Evolutionary conservation across 345 rosid species (phyloP).

Genomic region (Gynandropsis gynandra): DNA sequence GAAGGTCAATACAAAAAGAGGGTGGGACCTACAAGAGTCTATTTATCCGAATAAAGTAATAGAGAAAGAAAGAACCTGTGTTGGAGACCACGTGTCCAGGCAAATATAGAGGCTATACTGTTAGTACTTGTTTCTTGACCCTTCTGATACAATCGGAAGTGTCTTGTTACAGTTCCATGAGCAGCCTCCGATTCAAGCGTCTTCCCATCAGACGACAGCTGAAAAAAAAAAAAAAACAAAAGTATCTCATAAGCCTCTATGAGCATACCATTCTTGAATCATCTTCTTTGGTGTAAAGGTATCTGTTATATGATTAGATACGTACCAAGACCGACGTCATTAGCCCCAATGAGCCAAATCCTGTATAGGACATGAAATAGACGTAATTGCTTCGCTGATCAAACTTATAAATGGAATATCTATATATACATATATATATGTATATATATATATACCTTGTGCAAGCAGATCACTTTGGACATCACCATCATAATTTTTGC

Average conservation of each 20-base stretch:
- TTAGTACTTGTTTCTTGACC: conserved; percentile 98
- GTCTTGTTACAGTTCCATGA: conserved; percentile 97
- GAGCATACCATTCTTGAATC: too few species aligned
- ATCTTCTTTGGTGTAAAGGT: conserved; percentile 3
- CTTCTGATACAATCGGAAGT: conserved; percentile 79
- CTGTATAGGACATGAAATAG: conserved; percentile 26
- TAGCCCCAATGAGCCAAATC: conserved; percentile 96
- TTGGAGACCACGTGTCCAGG: conserved; percentile 89
- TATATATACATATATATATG: too few species aligned
- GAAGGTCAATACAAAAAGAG: too few species aligned
- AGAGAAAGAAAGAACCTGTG: conserved; percentile 52
- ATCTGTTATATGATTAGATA: conserved; percentile 13
- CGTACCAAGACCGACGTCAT: conserved; percentile 94
- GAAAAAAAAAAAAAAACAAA: too few species aligned
- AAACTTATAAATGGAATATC: too few species aligned
- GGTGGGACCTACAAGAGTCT: too few species aligned
- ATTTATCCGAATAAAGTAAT: not conserved
- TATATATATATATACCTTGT: conserved; percentile 56
- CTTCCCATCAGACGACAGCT: conserved; percentile 93
- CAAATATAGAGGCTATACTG: conserved; percentile 94
- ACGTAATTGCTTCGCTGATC: conserved; percentile 11
- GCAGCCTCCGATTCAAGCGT: conserved; percentile 97
- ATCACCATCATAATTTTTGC: conserved; percentile 98
- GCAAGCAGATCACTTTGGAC: conserved; percentile 98
- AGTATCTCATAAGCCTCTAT: conserved; percentile 6